A percentile compares a stretch with the other conserved stretches of the same genome.
phyloP scores from a whole-genome alignment of 2,329 filamentous ascomycete species.

The Paraphoma sp. region DNA sequence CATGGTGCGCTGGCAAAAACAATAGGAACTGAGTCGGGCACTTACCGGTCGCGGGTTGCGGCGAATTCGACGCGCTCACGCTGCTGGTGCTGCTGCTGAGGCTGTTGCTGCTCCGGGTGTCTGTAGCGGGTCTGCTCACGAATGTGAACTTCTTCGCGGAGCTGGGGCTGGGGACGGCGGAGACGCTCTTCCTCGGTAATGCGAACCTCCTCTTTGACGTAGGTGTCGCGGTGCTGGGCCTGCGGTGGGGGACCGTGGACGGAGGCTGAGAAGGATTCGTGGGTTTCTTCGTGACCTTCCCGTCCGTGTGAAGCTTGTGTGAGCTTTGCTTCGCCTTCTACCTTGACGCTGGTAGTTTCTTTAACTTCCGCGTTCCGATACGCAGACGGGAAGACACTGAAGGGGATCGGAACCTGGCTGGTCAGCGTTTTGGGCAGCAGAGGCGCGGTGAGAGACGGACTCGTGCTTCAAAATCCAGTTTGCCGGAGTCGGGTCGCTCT shows the following conservation, averaged over 20 bases:
- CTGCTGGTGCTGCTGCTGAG: constrained; percentile 10
- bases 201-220: constrained; percentile 81
- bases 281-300: constrained; percentile 91
- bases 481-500: constrained; percentile 81
- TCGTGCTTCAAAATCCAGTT: constrained; percentile 99
- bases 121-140: constrained; percentile 41
- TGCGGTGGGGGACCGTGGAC: constrained; percentile 54
- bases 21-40: constrained; percentile 29
- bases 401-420: constrained; percentile 74
- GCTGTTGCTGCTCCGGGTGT: constrained; percentile 19
- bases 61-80: constrained; percentile 36
- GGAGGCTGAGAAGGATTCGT: constrained; percentile 58
- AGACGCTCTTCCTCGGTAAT: constrained; percentile 79
- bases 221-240: constrained; percentile 56
- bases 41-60: constrained; percentile 39
- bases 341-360: constrained; percentile 74
- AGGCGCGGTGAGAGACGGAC: constrained; percentile 59
- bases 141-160: constrained; percentile 43
- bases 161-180: constrained; percentile 68
- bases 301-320: constrained; percentile 82
- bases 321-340: constrained; percentile 88
- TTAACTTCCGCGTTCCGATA: constrained; percentile 71
- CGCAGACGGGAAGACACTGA: constrained; percentile 99
- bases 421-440: neutral
- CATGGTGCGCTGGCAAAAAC: constrained; percentile 33